These are phyloP conservation scores for Talaromyces sp. DNA, from an alignment of 2,329 filamentous ascomycete species.

Conservation along the genomic window DNA sequence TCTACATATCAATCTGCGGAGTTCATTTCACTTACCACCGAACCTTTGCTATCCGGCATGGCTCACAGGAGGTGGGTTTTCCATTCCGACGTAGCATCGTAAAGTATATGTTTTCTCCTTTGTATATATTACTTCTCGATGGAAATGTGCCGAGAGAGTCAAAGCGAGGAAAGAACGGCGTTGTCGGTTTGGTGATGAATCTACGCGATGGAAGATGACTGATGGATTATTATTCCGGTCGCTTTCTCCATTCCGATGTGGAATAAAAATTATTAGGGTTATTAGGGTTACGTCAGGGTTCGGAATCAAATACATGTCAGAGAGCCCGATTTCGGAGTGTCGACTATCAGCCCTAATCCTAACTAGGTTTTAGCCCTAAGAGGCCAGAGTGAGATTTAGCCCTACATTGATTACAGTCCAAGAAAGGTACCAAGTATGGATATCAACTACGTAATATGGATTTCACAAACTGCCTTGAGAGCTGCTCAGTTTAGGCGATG, in stretches of 20 bases:
- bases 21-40: constrained; percentile 26
- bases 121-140: background rate
- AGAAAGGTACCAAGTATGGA: background rate
- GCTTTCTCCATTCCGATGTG: background rate
- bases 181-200: background rate
- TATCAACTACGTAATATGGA: background rate
- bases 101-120: background rate
- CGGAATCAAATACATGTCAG: constrained; percentile 1
- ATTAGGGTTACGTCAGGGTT: background rate
- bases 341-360: background rate
- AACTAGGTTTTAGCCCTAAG: background rate
- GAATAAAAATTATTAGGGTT: background rate
- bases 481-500: background rate
- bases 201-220: background rate
- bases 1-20: background rate
- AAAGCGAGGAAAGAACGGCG: background rate
- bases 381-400: background rate
- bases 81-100: constrained; percentile 36
- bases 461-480: background rate
- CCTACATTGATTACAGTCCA: background rate
- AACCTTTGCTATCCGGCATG: constrained; percentile 39
- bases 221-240: background rate
- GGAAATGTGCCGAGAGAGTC: background rate
- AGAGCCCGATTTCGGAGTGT: background rate
- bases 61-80: constrained; percentile 39